phyloP scores from a whole-genome alignment of 1,284 basidiomycete species.

The Cryptococcus deneoformans region DNA sequence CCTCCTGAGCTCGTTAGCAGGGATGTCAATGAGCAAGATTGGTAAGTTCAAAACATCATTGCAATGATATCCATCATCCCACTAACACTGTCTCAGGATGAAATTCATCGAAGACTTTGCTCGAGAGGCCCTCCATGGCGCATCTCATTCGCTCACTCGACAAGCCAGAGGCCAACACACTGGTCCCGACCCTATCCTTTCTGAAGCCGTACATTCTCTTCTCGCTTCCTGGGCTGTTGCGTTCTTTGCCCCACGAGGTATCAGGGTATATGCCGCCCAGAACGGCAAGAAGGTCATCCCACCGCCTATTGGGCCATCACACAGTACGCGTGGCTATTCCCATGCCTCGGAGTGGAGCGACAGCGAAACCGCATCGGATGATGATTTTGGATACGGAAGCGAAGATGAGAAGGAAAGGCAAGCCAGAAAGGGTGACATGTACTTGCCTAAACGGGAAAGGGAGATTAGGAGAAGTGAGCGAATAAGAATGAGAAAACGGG shows the following conservation, averaged over 20 bases:
- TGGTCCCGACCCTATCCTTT: slow-evolving; percentile 28
- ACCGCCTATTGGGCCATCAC: slow-evolving; percentile 23
- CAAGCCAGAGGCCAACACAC: slow-evolving; percentile 1
- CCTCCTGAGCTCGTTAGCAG: slow-evolving; percentile 32
- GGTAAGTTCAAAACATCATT: slow-evolving; percentile 20
- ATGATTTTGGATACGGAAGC: slow-evolving; percentile 11
- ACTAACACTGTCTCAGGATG: slow-evolving; percentile 16
- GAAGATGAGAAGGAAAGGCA: slow-evolving; percentile 20
- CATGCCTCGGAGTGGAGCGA: slow-evolving; percentile 34
- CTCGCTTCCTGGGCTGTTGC: slow-evolving; percentile 35
- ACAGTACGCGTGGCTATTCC: slow-evolving; percentile 18
- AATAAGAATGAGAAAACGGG: slow-evolving; percentile 21
- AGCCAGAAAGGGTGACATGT: slow-evolving; percentile 26
- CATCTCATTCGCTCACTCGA: slow-evolving; percentile 12
- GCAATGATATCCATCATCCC: neutral
- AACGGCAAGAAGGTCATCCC: slow-evolving; percentile 28
- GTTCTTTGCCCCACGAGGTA: slow-evolving; percentile 36
- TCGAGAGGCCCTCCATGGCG: slow-evolving; percentile 24
- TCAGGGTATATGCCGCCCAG: slow-evolving; percentile 33
- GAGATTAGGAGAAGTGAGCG: slow-evolving; percentile 25
- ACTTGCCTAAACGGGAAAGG: slow-evolving; percentile 31
- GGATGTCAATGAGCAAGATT: slow-evolving; percentile 35
- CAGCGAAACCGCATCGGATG: slow-evolving; percentile 2
- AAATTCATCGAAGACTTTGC: slow-evolving; percentile 36
- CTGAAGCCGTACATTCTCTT: slow-evolving; percentile 29